phyloP scores from a whole-genome alignment of 805 yeast species.

The Kodamaea lidongshanica region DNA sequence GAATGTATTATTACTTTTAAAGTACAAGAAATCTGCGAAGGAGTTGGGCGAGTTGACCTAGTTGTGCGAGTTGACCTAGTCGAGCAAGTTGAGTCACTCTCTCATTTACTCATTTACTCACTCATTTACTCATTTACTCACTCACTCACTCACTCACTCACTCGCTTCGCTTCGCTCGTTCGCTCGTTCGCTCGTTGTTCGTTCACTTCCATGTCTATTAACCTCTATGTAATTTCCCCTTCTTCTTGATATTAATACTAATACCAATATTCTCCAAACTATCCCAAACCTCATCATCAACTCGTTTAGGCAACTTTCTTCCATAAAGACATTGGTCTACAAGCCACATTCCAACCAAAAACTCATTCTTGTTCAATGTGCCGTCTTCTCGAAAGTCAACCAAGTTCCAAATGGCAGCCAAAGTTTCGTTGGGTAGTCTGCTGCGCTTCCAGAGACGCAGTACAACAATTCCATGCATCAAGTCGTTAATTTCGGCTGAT shows the following conservation, averaged over 20 bases:
- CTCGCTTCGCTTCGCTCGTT: not conserved
- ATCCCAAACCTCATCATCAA: conserved; percentile 71
- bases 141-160: not conserved
- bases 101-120: too few species aligned
- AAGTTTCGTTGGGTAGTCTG: conserved; percentile 54
- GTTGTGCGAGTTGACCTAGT: too few species aligned
- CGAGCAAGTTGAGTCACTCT: too few species aligned
- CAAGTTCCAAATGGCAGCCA: conserved; percentile 59
- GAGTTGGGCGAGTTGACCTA: too few species aligned
- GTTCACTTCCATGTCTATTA: not conserved
- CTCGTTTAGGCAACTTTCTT: conserved; percentile 69
- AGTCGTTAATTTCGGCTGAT: conserved; percentile 21
- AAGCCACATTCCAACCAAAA: conserved; percentile 95
- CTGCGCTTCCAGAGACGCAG: conserved; percentile 78
- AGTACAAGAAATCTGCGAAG: too few species aligned
- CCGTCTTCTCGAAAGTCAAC: conserved; percentile 69
- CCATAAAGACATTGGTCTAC: conserved; percentile 96
- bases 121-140: too few species aligned
- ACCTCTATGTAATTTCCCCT: conserved; percentile 13
- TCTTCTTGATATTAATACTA: conserved; percentile 33
- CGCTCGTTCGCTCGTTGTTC: not conserved
- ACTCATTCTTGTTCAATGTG: conserved; percentile 70
- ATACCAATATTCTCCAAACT: conserved; percentile 54
- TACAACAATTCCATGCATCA: conserved; percentile 59
- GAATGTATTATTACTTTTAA: too few species aligned